A percentile compares a stretch with the other conserved stretches of the same genome.
Evolutionary conservation across 305 asterid genomes (phyloP).

Genomic region (Fraxinus sp.): DNA sequence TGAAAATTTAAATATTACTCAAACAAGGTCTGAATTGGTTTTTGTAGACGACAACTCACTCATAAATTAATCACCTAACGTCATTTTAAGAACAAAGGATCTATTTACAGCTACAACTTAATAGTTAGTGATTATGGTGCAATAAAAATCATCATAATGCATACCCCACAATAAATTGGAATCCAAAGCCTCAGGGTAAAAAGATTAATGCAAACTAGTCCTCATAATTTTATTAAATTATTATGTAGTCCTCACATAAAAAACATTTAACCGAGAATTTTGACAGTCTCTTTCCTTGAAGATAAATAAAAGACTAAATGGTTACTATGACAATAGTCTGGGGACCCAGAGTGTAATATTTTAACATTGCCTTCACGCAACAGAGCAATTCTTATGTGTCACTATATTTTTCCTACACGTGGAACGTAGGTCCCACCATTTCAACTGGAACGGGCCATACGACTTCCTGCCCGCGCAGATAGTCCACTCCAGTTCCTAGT

Average conservation of each 20-base stretch:
- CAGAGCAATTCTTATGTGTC: slow-evolving; percentile 9
- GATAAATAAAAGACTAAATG: background rate
- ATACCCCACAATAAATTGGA: background rate
- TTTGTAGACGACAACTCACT: background rate
- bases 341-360: background rate
- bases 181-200: background rate
- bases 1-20: too few relatives aligned
- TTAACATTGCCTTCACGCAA: background rate
- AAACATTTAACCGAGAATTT: background rate
- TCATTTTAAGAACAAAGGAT: background rate
- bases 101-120: background rate
- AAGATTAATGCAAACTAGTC: background rate
- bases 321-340: background rate
- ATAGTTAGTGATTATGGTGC: background rate
- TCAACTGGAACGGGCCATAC: background rate
- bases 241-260: background rate
- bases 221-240: background rate
- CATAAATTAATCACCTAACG: background rate
- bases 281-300: background rate
- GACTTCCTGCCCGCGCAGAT: slow-evolving; percentile 24
- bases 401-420: slow-evolving; percentile 13
- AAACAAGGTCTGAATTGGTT: background rate
- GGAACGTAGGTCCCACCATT: slow-evolving; percentile 6
- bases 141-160: background rate
- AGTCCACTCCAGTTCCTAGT: background rate